Evolutionary conservation across 1,139 yeast genomes (phyloP).

Genomic region (Suhomyces bokatorum): DNA sequence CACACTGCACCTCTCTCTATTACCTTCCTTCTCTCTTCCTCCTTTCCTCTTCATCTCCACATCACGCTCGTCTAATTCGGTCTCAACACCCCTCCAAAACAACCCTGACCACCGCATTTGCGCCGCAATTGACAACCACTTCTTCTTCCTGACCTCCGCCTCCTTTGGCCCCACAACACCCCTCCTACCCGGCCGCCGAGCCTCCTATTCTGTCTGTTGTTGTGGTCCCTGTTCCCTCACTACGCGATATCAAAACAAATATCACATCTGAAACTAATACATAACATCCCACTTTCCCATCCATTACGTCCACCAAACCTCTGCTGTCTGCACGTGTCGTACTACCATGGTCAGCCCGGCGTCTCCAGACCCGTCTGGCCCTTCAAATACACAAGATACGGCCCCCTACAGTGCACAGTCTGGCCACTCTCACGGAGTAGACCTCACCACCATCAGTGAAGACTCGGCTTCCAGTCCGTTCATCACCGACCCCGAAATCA

Average conservation of each 20-base stretch:
- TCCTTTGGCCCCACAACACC: neutral
- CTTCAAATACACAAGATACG: neutral
- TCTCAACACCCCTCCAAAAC: too few relatives aligned
- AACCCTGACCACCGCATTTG: too few relatives aligned
- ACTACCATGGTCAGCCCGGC: neutral
- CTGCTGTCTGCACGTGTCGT: neutral
- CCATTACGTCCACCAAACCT: neutral
- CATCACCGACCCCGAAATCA: conserved; percentile 26
- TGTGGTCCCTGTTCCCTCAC: neutral
- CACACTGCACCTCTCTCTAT: too few relatives aligned
- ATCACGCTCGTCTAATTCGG: neutral
- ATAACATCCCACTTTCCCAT: neutral
- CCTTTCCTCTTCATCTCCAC: neutral
- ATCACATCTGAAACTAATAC: neutral
- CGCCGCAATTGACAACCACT: neutral
- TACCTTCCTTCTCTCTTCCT: neutral
- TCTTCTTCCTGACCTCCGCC: neutral
- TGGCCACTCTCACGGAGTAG: neutral
- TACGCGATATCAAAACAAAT: conserved; percentile 9
- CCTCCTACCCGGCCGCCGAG: neutral
- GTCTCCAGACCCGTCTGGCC: neutral
- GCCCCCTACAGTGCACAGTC: neutral
- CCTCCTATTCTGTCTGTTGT: neutral
- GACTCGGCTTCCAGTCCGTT: conserved; percentile 31
- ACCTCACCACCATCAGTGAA: conserved; percentile 1